Conservation (phyloP, 2,329 filamentous ascomycete species). For the Arthrobotrys entomopaga region DNA sequence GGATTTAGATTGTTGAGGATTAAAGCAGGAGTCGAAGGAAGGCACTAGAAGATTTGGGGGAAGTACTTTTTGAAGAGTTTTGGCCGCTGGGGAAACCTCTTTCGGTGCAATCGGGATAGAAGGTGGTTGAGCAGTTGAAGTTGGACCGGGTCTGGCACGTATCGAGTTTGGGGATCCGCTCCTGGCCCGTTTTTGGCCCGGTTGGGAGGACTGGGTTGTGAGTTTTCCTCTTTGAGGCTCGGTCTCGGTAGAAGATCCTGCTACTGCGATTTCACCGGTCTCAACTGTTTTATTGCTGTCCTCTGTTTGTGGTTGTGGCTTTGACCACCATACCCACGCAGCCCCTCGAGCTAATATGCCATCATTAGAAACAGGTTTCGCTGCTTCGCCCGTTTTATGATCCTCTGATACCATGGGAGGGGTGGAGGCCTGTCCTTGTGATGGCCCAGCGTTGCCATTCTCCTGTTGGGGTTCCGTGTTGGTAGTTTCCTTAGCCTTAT, state of each 20-base stretch:
- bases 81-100: slow-evolving; percentile 57
- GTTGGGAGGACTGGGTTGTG: slow-evolving; percentile 18
- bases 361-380: slow-evolving; percentile 19
- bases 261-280: slow-evolving; percentile 39
- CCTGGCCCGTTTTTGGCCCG: slow-evolving; percentile 11
- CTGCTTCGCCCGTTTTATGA: background rate
- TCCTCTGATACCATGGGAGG: background rate
- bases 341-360: slow-evolving; percentile 48
- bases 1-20: slow-evolving; percentile 56
- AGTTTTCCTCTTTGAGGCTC: slow-evolving; percentile 44
- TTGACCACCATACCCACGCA: slow-evolving; percentile 52
- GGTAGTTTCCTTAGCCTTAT: background rate
- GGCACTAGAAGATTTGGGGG: slow-evolving; percentile 66
- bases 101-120: slow-evolving; percentile 61
- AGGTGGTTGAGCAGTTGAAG: slow-evolving; percentile 48
- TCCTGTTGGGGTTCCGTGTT: background rate
- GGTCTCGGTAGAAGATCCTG: slow-evolving; percentile 35
- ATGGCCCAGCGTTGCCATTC: slow-evolving; percentile 15
- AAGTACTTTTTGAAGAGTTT: slow-evolving; percentile 60
- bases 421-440: background rate
- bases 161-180: slow-evolving; percentile 30
- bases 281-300: slow-evolving; percentile 6
- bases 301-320: slow-evolving; percentile 28
- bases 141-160: slow-evolving; percentile 7
- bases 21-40: slow-evolving; percentile 65